Conservation (phyloP, 495 filamentous ascomycete species). For the Margaritispora aquatica region DNA sequence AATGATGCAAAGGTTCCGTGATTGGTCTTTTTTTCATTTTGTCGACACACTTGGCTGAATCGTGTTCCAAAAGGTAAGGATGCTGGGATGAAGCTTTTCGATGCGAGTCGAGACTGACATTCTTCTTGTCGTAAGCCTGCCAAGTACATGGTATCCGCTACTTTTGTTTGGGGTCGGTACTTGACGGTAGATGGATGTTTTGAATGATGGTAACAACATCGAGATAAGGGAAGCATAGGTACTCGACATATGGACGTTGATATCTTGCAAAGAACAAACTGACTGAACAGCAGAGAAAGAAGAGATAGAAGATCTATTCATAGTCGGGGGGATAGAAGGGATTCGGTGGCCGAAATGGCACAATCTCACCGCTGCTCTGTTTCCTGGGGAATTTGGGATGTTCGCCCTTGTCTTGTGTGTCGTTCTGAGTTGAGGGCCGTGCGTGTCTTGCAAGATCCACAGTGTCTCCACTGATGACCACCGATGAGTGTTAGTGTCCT, state of each 20-base stretch:
- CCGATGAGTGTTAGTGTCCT: too few species aligned
- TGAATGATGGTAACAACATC: too few species aligned
- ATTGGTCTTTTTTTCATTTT: not conserved
- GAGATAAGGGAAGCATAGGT: too few species aligned
- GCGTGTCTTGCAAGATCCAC: not conserved
- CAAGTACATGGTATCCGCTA: not conserved
- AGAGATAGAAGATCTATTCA: not conserved
- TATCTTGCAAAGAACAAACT: not conserved
- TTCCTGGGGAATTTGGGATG: not conserved
- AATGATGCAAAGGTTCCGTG: not conserved
- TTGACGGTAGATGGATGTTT: not conserved
- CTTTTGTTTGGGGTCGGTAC: not conserved
- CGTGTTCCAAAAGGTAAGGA: not conserved
- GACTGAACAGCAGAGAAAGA: not conserved
- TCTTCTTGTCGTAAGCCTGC: too few species aligned
- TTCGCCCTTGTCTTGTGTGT: not conserved
- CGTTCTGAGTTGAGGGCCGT: not conserved
- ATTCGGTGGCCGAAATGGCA: not conserved
- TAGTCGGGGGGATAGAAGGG: too few species aligned
- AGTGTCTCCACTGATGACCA: not conserved
- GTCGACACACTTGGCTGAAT: not conserved
- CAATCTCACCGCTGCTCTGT: not conserved
- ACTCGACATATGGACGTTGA: too few species aligned
- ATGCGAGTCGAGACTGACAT: too few species aligned
- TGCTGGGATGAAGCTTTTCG: not conserved